These are phyloP conservation scores for Claviceps purpurea DNA, from an alignment of 2,329 filamentous ascomycete genomes.

Conservation along the genomic window DNA sequence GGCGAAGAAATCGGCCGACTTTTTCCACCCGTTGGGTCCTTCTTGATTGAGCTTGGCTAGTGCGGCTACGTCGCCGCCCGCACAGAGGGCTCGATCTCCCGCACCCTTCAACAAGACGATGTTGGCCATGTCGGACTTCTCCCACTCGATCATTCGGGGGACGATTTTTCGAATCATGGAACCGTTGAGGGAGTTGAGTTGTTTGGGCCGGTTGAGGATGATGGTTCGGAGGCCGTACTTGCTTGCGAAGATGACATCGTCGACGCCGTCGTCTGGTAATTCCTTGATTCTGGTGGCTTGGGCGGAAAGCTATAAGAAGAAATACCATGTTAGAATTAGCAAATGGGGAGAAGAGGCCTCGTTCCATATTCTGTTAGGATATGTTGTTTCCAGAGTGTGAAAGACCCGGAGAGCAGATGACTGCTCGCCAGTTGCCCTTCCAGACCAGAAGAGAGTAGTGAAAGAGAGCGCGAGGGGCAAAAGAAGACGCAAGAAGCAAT, in stretches of 20 bases:
- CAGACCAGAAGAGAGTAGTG: not conserved
- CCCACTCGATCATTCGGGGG: constrained; percentile 81
- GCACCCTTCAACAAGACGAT: constrained; percentile 85
- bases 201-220: constrained; percentile 84
- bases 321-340: not conserved
- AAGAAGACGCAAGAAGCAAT: not conserved
- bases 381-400: not conserved
- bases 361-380: not conserved
- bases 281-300: constrained; percentile 34
- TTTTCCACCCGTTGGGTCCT: constrained; percentile 55
- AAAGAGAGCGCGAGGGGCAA: not conserved
- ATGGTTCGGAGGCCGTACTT: constrained; percentile 82
- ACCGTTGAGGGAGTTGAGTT: constrained; percentile 82
- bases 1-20: constrained; percentile 74
- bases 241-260: constrained; percentile 88
- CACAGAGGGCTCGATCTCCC: constrained; percentile 76
- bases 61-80: constrained; percentile 77
- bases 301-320: constrained; percentile 18
- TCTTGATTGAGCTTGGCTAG: constrained; percentile 62
- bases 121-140: constrained; percentile 87
- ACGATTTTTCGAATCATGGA: constrained; percentile 95
- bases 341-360: not conserved
- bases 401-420: not conserved
- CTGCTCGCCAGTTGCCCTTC: not conserved
- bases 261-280: constrained; percentile 55